A percentile compares a stretch with the other conserved stretches of the same genome.
These are phyloP conservation scores for Phytopythium ostracodes DNA, from an alignment of 352 stramenopile species.

Conservation along the genomic window DNA sequence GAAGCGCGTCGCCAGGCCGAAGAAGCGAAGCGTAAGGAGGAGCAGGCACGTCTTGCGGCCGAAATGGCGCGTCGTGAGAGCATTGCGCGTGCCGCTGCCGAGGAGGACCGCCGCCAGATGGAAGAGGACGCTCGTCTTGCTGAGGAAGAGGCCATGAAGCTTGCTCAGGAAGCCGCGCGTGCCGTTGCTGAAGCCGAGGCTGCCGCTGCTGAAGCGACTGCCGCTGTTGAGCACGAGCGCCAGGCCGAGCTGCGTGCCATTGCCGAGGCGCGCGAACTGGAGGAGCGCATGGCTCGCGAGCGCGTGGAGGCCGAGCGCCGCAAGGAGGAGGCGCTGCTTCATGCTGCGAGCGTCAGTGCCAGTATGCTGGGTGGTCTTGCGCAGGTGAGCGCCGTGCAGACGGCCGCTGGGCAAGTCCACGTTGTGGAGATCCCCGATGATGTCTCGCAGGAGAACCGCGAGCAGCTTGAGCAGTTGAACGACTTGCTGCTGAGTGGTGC, in stretches of 20 bases:
- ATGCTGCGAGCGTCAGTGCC: conserved; percentile 74
- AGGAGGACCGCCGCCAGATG: conserved; percentile 60
- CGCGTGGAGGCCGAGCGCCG: conserved; percentile 50
- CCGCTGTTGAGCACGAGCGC: conserved; percentile 74
- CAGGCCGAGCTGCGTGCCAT: conserved; percentile 80
- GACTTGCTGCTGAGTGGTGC: conserved; percentile 77
- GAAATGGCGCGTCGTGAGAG: conserved; percentile 53
- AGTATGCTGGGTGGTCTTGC: conserved; percentile 71
- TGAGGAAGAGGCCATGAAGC: conserved; percentile 55
- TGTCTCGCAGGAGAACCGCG: conserved; percentile 80
- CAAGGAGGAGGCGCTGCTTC: conserved; percentile 56
- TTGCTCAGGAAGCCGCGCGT: conserved; percentile 46
- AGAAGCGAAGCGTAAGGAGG: conserved; percentile 79
- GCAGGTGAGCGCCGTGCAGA: conserved; percentile 74
- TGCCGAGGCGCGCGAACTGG: conserved; percentile 61
- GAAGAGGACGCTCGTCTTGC: conserved; percentile 68
- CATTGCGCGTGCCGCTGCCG: conserved; percentile 42
- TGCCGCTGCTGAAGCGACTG: conserved; percentile 68
- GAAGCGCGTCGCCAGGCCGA: conserved; percentile 73
- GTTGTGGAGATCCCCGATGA: conserved; percentile 82
- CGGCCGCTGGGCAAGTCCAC: conserved; percentile 62
- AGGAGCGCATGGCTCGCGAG: conserved; percentile 51
- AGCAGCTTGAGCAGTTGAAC: conserved; percentile 84
- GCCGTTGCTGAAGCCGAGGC: conserved; percentile 59
- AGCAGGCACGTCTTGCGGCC: conserved; percentile 57